These are phyloP conservation scores for Starmera dryadoides DNA, from an alignment of 805 yeast species.

Conservation along the genomic window DNA sequence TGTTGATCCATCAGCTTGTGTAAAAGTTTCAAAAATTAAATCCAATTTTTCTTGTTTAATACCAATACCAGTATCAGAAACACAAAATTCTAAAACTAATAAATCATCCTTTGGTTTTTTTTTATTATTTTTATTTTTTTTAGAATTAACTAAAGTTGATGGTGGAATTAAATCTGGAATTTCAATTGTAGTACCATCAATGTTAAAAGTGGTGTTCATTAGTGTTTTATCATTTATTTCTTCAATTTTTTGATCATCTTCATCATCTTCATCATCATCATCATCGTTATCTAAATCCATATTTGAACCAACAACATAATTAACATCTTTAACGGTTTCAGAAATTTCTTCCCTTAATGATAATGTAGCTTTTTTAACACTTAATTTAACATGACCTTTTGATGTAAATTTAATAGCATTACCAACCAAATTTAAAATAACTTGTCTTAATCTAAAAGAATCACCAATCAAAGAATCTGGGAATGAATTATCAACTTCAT, in stretches of 20 bases:
- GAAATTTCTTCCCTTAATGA: conserved; percentile 17
- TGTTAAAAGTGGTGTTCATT: neutral
- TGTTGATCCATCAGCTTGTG: conserved; percentile 92
- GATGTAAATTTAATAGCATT: conserved; percentile 87
- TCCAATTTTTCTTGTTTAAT: conserved; percentile 80
- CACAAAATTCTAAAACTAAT: conserved; percentile 69
- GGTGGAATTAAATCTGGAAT: neutral
- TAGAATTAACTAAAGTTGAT: neutral
- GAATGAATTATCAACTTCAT: conserved; percentile 79
- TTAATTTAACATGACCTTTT: conserved; percentile 71
- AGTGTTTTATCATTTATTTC: conserved; percentile 8
- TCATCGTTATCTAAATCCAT: conserved; percentile 19
- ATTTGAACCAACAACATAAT: conserved; percentile 14
- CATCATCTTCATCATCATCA: neutral
- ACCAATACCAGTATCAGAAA: conserved; percentile 87
- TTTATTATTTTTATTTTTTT: neutral
- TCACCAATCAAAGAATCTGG: conserved; percentile 86
- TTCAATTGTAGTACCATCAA: neutral
- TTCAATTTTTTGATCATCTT: conserved; percentile 1
- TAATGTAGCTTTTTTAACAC: conserved; percentile 49
- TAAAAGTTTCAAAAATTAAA: conserved; percentile 80
- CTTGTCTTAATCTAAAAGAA: conserved; percentile 82
- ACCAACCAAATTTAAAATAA: conserved; percentile 78
- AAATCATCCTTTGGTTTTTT: conserved; percentile 22
- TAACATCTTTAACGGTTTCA: conserved; percentile 21